Percentiles rank a stretch among this genome's conserved stretches.
These are phyloP conservation scores for Naematelia aurantialba DNA, from an alignment of 768 basidiomycete species.

Conservation along the genomic window DNA sequence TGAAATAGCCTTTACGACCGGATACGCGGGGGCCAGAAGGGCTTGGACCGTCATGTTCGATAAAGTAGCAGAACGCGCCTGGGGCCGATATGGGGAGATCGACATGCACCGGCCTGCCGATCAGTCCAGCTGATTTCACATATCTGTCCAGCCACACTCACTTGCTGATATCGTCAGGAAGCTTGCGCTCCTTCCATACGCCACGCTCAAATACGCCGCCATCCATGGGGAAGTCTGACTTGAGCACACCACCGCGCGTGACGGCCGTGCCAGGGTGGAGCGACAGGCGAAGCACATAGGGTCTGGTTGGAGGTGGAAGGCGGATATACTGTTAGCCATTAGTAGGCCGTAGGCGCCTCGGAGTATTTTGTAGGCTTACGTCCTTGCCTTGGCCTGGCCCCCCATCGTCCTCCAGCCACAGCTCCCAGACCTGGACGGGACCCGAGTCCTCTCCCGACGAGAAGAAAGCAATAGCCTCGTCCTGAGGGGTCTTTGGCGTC, in stretches of 20 bases:
- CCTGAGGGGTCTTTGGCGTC: constrained; percentile 84
- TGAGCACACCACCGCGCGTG: constrained; percentile 83
- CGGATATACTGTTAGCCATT: constrained; percentile 72
- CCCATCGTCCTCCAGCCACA: constrained; percentile 81
- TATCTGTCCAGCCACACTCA: constrained; percentile 51
- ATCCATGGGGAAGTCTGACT: constrained; percentile 94
- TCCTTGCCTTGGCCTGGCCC: constrained; percentile 80
- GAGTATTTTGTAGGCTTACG: constrained; percentile 55
- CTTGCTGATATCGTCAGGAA: constrained; percentile 52
- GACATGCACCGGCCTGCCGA: constrained; percentile 76
- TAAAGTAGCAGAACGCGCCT: constrained; percentile 90
- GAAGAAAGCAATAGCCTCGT: constrained; percentile 88
- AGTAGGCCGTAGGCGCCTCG: neutral
- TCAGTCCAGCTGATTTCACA: neutral
- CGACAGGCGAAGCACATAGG: constrained; percentile 86
- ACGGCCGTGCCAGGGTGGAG: constrained; percentile 90
- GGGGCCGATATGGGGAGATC: constrained; percentile 95
- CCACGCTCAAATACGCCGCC: constrained; percentile 79
- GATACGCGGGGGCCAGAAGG: constrained; percentile 58
- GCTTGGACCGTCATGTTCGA: constrained; percentile 64
- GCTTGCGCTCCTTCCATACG: constrained; percentile 64
- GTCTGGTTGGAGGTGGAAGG: constrained; percentile 80
- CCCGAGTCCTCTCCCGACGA: constrained; percentile 58
- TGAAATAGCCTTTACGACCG: constrained; percentile 90
- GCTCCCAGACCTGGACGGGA: constrained; percentile 71